Evolutionary conservation across 768 basidiomycete species (phyloP).

Genomic region (Russula sp.): DNA sequence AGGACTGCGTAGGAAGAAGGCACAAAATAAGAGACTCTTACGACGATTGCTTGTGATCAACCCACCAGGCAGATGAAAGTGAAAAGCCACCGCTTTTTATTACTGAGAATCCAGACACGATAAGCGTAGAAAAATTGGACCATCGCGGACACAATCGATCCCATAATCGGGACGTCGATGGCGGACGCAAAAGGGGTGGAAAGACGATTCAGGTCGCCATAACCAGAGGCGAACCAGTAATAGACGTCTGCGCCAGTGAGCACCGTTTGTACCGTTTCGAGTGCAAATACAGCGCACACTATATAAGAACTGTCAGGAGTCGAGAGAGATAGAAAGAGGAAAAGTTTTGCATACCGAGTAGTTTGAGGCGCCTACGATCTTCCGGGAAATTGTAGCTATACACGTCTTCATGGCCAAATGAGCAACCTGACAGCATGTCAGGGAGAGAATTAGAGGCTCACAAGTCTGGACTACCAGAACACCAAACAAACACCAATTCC

Average conservation of each 20-base stretch:
- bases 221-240: conserved; percentile 35
- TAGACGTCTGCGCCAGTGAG: conserved; percentile 34
- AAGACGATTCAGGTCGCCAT: conserved; percentile 34
- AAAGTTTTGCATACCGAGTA: background rate
- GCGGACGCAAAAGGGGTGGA: conserved; percentile 26
- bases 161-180: conserved; percentile 20
- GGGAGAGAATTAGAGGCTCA: conserved; percentile 20
- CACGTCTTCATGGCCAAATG: conserved; percentile 10
- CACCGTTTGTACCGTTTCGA: conserved; percentile 33
- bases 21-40: no score
- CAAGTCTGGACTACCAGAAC: conserved; percentile 35
- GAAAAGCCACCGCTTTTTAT: background rate
- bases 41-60: background rate
- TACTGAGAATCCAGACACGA: conserved; percentile 13
- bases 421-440: background rate
- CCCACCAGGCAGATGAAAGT: conserved; percentile 11
- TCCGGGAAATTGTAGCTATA: conserved; percentile 15
- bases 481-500: conserved; percentile 35
- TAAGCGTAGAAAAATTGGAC: conserved; percentile 16
- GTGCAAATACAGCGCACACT: conserved; percentile 33
- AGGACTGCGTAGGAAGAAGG: background rate
- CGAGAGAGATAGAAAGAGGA: no score
- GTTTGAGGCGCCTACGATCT: conserved; percentile 4
- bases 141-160: conserved; percentile 1
- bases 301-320: background rate